Evolutionary conservation across 73 alveolate species (phyloP), one percentile per base, ranked within the genome.

Genomic region (Paramecium sexaurelia): DNA sequence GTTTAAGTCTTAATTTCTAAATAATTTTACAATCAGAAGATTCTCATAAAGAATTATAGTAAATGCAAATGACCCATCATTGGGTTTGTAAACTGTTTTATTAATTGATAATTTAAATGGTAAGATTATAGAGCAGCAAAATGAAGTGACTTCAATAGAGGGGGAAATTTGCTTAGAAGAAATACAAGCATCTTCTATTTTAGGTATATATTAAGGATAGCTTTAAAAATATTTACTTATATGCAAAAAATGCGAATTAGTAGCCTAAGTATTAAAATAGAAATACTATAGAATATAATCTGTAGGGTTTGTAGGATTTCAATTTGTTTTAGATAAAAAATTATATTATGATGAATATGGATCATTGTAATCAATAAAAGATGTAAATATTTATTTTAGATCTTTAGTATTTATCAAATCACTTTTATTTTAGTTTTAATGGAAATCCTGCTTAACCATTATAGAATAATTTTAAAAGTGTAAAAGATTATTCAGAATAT

Each of bases 201-300:
- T 78, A 78, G 90, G 90, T 7, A 78, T 78, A 36, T 78, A 36
- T 78, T 56, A 78, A 78, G 90, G 90, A 41, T 5, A 43, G 6
- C 24, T 41, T 19, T 24, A 39, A 41, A 19, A 37, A n/a, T 78
- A 78, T 33, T 78, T 78, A 78, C 41, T 78, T 40, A 17, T 78
- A 0, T 78, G 90, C 26, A 39, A 78, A 5, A 45, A 78, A 11
- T 78, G 90, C 36, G 90, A 41, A 43, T 24, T 41, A 39, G 90
- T 78, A 6, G 90, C 90, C 41, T 78, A 78, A 45, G 40, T 78
- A 13, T 43, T 41, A 26, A 22, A 78, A 19, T 40, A 39, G 36
- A 41, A 26, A 19, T 41, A 41, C 55, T 78, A 78, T 37, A 78
- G 73, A 39, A 78, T 78, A 13, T 10, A 41, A 43, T 45, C 68